Evolutionary conservation across 495 filamentous ascomycete genomes (phyloP).

Genomic region (Collariella sp.): DNA sequence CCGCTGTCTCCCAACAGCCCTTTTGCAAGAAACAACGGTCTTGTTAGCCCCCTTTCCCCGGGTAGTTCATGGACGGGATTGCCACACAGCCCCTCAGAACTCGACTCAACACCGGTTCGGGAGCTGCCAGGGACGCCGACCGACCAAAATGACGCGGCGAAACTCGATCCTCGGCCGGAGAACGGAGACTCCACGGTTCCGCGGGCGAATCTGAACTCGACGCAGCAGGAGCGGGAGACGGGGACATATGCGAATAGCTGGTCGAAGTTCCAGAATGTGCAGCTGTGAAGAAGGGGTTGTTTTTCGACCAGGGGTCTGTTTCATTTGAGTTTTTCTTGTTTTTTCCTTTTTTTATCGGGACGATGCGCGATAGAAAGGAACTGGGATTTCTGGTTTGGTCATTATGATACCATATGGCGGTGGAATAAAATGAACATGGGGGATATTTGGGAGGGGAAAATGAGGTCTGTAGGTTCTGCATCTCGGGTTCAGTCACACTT

Average conservation of each 20-base stretch:
- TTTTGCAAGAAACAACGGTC: neutral
- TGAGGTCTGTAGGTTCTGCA: too few species aligned
- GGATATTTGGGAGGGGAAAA: neutral
- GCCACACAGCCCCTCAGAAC: conserved; percentile 8
- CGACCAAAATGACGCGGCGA: neutral
- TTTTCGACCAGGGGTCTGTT: neutral
- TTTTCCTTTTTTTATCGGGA: too few species aligned
- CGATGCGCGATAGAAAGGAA: neutral
- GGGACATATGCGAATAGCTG: conserved; percentile 22
- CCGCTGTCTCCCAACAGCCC: neutral
- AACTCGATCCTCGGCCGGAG: neutral
- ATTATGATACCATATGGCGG: conserved; percentile 3
- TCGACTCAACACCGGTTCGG: conserved; percentile 11
- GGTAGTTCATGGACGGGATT: neutral
- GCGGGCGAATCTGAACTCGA: conserved; percentile 16
- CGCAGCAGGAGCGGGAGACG: conserved; percentile 9
- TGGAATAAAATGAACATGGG: neutral
- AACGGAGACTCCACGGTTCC: neutral
- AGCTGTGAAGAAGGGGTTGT: conserved; percentile 7
- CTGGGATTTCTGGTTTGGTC: neutral
- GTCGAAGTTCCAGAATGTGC: conserved; percentile 12
- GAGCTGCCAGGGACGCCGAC: neutral
- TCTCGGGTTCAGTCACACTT: neutral
- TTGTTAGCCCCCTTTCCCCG: conserved; percentile 3
- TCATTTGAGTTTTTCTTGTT: too few species aligned